These are phyloP conservation scores for Aspergillus pseudoviridinutans DNA, from an alignment of 2,329 filamentous ascomycete genomes.

Conservation along the genomic window DNA sequence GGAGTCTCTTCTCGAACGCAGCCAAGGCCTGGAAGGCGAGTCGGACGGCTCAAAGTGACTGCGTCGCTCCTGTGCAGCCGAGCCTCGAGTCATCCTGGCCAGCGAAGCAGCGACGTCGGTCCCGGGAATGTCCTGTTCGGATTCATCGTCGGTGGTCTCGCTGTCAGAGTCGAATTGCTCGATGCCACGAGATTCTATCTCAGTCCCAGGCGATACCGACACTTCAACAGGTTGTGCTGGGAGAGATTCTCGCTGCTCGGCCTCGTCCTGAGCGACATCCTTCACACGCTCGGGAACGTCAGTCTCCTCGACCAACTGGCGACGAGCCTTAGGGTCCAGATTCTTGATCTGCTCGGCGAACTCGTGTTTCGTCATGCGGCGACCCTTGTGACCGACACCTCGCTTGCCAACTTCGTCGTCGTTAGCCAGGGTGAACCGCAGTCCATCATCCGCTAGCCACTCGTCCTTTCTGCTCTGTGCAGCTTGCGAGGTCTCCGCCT, in stretches of 20 bases:
- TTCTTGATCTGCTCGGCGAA: constrained; percentile 61
- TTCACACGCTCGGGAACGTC: constrained; percentile 40
- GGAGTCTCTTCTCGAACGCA: constrained; percentile 32
- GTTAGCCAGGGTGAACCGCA: constrained; percentile 60
- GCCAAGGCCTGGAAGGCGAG: constrained; percentile 13
- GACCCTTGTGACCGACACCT: constrained; percentile 46
- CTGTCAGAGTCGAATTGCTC: constrained; percentile 23
- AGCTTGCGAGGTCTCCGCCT: constrained; percentile 29
- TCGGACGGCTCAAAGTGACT: constrained; percentile 29
- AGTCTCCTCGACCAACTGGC: constrained; percentile 41
- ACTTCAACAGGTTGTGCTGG: constrained; percentile 12
- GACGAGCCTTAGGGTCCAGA: constrained; percentile 57
- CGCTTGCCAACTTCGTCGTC: constrained; percentile 31
- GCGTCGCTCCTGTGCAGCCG: constrained; percentile 38
- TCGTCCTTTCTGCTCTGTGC: constrained; percentile 30
- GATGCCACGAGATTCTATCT: constrained; percentile 9
- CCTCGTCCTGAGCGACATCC: constrained; percentile 31
- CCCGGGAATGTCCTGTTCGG: constrained; percentile 22
- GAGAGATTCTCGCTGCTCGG: constrained; percentile 23
- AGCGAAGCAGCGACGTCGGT: constrained; percentile 37
- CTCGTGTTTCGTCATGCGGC: constrained; percentile 61
- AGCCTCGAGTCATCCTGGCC: constrained; percentile 32
- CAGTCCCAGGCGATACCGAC: background rate
- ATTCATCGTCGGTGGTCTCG: constrained; percentile 21
- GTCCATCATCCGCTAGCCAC: constrained; percentile 45